A percentile compares a stretch with the other conserved stretches of the same genome.
These are phyloP conservation scores for Amphirosellinia nigrospora DNA, from an alignment of 495 filamentous ascomycete species.

Conservation along the genomic window DNA sequence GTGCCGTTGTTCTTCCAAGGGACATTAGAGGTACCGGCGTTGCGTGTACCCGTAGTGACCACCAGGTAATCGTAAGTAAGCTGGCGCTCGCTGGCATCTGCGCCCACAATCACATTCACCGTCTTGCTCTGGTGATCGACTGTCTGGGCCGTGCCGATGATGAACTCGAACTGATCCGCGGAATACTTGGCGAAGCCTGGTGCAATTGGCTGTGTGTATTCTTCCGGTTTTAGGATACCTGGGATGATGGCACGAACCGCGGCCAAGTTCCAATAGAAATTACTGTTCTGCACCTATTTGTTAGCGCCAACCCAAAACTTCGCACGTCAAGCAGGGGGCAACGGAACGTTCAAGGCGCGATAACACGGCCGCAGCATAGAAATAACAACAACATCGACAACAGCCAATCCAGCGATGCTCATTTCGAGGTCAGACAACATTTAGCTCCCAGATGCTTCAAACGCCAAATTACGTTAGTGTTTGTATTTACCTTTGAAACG, in stretches of 20 bases:
- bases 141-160: conserved; percentile 47
- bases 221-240: conserved; percentile 50
- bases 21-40: conserved; percentile 29
- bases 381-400: not conserved
- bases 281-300: conserved; percentile 47
- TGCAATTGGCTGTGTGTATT: conserved; percentile 54
- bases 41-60: conserved; percentile 39
- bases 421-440: not conserved
- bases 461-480: not conserved
- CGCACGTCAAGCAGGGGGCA: too few relatives aligned
- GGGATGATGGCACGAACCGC: conserved; percentile 61
- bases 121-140: conserved; percentile 42
- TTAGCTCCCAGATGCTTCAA: not conserved
- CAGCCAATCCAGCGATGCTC: not conserved
- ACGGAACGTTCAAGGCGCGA: not conserved
- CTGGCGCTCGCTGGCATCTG: conserved; percentile 29
- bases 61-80: conserved; percentile 46
- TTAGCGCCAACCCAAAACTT: conserved; percentile 30
- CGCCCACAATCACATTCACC: conserved; percentile 31
- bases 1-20: conserved; percentile 53
- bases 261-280: conserved; percentile 65
- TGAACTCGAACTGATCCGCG: conserved; percentile 44
- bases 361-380: not conserved
- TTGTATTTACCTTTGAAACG: conserved; percentile 49
- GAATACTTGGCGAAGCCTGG: conserved; percentile 49